Evolutionary conservation across 2,329 filamentous ascomycete species (phyloP), one percentile per base, ranked within the genome.

Genomic region (Mycosphaerella sp.): DNA sequence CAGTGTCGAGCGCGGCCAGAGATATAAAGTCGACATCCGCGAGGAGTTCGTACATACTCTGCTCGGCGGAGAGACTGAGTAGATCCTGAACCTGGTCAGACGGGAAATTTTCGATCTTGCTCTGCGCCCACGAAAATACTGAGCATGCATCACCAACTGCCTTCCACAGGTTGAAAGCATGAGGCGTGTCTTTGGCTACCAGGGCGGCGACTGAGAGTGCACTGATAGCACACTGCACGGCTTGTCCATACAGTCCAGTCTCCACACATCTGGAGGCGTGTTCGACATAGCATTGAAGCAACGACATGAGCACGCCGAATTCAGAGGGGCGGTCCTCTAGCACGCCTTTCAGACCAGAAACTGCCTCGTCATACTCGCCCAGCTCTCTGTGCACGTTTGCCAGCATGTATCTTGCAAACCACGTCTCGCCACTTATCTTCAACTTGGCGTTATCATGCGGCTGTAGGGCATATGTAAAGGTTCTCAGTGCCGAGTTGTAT

Each of bases 401-500:
- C 56, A 97, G 81, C 85, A 98, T 95, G 70, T 96, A 96, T 67
- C 89, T 89, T 6, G 91, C 91, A 69, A 96, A 98, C 93, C 93
- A 98, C 8, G 82, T 86, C 62, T 95, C 87, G 0, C 80, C 83
- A 17, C 75, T 67, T 34, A 81, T 76, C 44, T 80, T 70, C 66
- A 78, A 66, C n/a, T 76, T 70, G 0, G 80, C 70, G 1, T 78
- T 76, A 29, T 81, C 77, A 58, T 92, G 87, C 4, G 95, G 77
- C 51, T 80, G 81, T 66, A 92, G 85, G 0, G 92, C 93, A 66
- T 95, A 87, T 34, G 87, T 77, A 61, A 97, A 93, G 0, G 93
- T 90, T 66, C 93, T 92, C 3, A 87, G 89, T 0, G 93, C 92
- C n/a, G 93, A 92, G 56, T 96, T 87, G 66, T 95, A 95, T 58